Percentiles rank a stretch among this genome's conserved stretches.
phyloP scores from a whole-genome alignment of 371 early-diverging fungal genomes.

The Rhizopus stolonifer region DNA sequence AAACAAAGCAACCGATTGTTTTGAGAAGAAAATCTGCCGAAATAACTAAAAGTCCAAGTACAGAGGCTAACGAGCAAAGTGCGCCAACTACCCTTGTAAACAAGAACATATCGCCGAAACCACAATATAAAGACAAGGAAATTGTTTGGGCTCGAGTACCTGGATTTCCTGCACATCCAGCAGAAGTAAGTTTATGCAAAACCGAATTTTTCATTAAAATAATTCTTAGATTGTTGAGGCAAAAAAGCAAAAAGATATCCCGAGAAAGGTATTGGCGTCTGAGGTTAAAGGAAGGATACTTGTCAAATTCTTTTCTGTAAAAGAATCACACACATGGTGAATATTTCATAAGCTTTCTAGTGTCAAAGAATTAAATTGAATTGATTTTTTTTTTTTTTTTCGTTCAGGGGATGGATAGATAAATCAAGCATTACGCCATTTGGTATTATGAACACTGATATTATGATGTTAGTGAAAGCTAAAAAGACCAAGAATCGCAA shows the following conservation, averaged over 20 bases:
- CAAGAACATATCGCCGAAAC: background rate
- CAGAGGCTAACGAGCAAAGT: background rate
- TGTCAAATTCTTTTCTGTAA: slow-evolving; percentile 19
- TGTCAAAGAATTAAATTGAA: no score
- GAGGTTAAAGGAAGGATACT: slow-evolving; percentile 7
- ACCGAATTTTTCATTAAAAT: no score
- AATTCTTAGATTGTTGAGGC: slow-evolving; percentile 28
- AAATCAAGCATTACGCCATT: slow-evolving; percentile 25
- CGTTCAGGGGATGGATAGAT: slow-evolving; percentile 43
- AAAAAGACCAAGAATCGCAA: slow-evolving; percentile 26
- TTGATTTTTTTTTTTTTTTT: slow-evolving; percentile 1
- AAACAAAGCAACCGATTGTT: background rate
- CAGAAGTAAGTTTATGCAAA: slow-evolving; percentile 21
- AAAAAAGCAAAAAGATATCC: slow-evolving; percentile 15
- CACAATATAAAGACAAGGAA: slow-evolving; percentile 13
- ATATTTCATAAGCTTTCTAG: background rate
- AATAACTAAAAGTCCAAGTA: background rate
- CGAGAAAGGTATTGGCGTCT: slow-evolving; percentile 18
- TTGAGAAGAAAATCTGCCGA: background rate
- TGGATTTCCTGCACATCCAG: slow-evolving; percentile 50
- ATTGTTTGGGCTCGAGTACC: slow-evolving; percentile 49
- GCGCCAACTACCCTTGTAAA: background rate
- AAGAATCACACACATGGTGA: slow-evolving; percentile 39
- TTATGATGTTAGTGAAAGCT: slow-evolving; percentile 30
- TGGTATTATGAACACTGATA: slow-evolving; percentile 33